Conservation (phyloP, 306 rosid genomes). For the Bauhinia variegata region DNA sequence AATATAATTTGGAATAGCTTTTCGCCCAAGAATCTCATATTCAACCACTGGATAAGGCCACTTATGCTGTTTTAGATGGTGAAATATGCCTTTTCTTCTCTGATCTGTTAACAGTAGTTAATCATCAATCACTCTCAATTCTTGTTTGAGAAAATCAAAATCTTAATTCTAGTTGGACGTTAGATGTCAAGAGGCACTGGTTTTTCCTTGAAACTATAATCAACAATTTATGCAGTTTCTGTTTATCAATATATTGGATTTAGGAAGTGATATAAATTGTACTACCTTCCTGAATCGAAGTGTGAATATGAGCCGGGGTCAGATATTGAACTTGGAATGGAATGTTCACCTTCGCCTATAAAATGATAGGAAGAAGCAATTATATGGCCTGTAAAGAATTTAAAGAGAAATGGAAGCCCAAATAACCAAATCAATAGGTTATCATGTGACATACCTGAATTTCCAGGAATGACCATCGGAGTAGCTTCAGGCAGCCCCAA, state of each 20-base stretch:
- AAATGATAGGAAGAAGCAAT: slow-evolving; percentile 18
- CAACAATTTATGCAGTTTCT: neutral
- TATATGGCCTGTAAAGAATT: slow-evolving; percentile 18
- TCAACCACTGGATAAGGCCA: slow-evolving; percentile 71
- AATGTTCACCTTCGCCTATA: slow-evolving; percentile 48
- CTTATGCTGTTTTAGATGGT: slow-evolving; percentile 60
- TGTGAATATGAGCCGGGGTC: slow-evolving; percentile 53
- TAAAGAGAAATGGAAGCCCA: slow-evolving; percentile 18
- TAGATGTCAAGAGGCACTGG: slow-evolving; percentile 28
- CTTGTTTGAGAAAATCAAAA: slow-evolving; percentile 5
- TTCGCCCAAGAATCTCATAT: slow-evolving; percentile 30
- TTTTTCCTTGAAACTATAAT: slow-evolving; percentile 12
- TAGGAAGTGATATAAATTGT: neutral
- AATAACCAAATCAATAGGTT: slow-evolving; percentile 1
- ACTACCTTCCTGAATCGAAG: slow-evolving; percentile 58
- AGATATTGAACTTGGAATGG: slow-evolving; percentile 62
- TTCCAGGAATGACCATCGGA: no score
- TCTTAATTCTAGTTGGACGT: neutral
- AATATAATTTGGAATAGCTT: no score
- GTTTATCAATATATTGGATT: slow-evolving; percentile 20
- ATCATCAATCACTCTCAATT: slow-evolving; percentile 27
- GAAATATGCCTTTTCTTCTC: slow-evolving; percentile 56
- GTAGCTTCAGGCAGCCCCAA: no score
- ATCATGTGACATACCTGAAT: no score
- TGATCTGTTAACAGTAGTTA: slow-evolving; percentile 44